A percentile compares a stretch with the other conserved stretches of the same genome.
Conservation (phyloP, 2,329 filamentous ascomycete genomes). For the Thielaviopsis populi region DNA sequence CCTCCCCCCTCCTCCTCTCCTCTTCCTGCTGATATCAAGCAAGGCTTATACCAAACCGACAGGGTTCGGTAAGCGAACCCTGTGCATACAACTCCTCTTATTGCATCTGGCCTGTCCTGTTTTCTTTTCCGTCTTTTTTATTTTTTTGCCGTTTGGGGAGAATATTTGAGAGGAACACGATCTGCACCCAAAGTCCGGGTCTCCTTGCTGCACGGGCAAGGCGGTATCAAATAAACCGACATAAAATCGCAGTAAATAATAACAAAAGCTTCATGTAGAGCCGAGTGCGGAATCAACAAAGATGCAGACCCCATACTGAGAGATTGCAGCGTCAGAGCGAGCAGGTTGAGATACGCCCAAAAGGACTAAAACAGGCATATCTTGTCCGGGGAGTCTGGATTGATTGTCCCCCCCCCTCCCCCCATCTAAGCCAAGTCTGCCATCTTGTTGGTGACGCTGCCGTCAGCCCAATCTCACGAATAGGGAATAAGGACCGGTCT, state of each 20-base stretch:
- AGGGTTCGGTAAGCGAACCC: conserved; percentile 6
- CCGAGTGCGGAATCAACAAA: not conserved
- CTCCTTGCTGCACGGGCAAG: not conserved
- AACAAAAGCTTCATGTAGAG: not conserved
- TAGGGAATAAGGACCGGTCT: not conserved
- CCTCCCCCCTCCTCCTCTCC: not conserved
- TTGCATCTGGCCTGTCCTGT: not conserved
- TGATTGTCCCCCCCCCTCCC: not conserved
- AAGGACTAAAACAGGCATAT: not conserved
- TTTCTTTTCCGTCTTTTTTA: not conserved
- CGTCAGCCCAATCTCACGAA: not conserved
- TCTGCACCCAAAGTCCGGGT: not conserved
- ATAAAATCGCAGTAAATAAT: not conserved
- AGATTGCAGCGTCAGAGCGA: not conserved
- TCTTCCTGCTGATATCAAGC: not conserved
- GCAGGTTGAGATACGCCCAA: not conserved
- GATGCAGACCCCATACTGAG: not conserved
- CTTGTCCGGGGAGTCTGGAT: not conserved
- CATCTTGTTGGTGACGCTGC: not conserved
- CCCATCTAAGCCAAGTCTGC: not conserved
- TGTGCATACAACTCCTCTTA: not conserved
- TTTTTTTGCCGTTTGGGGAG: not conserved
- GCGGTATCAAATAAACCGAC: not conserved
- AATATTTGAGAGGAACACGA: not conserved
- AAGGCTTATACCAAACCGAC: not conserved